Conservation (phyloP, 108 stramenopile genomes). For the Nannochloropsis gaditana region DNA sequence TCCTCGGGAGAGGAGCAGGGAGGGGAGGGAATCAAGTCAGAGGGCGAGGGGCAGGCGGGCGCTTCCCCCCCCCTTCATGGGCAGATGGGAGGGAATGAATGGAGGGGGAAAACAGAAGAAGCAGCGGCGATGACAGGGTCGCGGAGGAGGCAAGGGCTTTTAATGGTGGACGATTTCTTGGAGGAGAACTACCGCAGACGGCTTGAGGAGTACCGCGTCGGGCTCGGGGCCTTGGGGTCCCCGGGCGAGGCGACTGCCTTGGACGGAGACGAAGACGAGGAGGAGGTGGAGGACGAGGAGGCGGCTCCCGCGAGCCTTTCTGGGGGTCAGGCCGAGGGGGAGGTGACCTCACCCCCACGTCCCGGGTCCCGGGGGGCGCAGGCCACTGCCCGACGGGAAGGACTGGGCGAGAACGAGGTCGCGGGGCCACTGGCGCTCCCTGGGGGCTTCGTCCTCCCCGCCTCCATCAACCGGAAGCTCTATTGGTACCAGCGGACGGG, state of each 20-base stretch:
- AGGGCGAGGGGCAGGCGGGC: not conserved
- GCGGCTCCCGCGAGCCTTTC: not conserved
- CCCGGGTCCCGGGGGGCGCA: not conserved
- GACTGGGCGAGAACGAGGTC: not conserved
- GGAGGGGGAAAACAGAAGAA: not conserved
- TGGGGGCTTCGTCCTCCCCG: conserved; percentile 21
- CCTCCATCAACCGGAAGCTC: conserved; percentile 11
- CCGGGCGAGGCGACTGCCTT: not conserved
- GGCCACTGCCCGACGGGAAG: conserved; percentile 9
- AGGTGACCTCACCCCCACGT: no score
- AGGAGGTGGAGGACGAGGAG: not conserved
- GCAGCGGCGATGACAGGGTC: not conserved
- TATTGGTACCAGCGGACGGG: conserved; percentile 49
- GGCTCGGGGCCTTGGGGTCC: not conserved
- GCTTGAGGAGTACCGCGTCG: conserved; percentile 29
- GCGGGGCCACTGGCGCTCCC: conserved; percentile 23
- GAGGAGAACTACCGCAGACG: conserved; percentile 47
- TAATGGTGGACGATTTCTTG: conserved; percentile 46
- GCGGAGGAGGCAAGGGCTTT: not conserved
- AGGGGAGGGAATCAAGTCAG: not conserved
- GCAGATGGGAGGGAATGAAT: not conserved
- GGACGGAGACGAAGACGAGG: not conserved
- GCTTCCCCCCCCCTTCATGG: not conserved
- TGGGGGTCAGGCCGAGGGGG: no score
- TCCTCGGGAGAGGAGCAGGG: not conserved